phyloP scores from a whole-genome alignment of 2,329 filamentous ascomycete genomes.

The Colletotrichum australisinense region DNA sequence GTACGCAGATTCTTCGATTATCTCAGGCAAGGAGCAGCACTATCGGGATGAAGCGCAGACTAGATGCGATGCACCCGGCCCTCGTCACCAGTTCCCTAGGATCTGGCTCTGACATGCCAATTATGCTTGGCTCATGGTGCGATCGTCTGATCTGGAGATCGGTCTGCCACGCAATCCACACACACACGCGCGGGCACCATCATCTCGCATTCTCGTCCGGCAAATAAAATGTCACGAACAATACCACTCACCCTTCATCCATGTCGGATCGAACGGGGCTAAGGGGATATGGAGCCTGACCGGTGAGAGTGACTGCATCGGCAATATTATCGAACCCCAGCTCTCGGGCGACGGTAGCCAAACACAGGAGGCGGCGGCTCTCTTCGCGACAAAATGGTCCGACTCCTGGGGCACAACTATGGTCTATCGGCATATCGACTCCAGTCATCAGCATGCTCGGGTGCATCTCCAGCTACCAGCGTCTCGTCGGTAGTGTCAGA shows the following conservation, averaged over 20 bases:
- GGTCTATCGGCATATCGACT: background rate
- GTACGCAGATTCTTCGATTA: background rate
- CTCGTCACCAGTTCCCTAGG: conserved; percentile 14
- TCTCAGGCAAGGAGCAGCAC: background rate
- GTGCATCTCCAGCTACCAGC: conserved; percentile 12
- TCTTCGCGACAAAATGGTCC: conserved; percentile 4
- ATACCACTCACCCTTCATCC: conserved; percentile 7
- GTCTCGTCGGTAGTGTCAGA: conserved; percentile 21
- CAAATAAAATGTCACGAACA: conserved; percentile 12
- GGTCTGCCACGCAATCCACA: conserved; percentile 31
- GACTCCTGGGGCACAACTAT: background rate
- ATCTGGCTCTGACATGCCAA: conserved; percentile 30
- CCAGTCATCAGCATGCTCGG: conserved; percentile 3
- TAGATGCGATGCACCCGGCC: conserved; percentile 1
- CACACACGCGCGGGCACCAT: conserved; percentile 5
- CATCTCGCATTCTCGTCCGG: conserved; percentile 25
- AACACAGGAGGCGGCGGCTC: background rate
- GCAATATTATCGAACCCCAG: background rate
- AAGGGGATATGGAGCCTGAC: conserved; percentile 3
- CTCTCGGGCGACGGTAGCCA: conserved; percentile 12
- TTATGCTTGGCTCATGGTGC: conserved; percentile 29
- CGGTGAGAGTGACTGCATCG: conserved; percentile 25
- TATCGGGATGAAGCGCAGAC: conserved; percentile 15
- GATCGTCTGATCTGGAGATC: conserved; percentile 39
- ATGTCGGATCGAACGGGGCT: conserved; percentile 10